Evolutionary conservation across 139 green algal species (phyloP), one percentile per base, ranked within the genome.

Genomic region (Marvania coccoides): DNA sequence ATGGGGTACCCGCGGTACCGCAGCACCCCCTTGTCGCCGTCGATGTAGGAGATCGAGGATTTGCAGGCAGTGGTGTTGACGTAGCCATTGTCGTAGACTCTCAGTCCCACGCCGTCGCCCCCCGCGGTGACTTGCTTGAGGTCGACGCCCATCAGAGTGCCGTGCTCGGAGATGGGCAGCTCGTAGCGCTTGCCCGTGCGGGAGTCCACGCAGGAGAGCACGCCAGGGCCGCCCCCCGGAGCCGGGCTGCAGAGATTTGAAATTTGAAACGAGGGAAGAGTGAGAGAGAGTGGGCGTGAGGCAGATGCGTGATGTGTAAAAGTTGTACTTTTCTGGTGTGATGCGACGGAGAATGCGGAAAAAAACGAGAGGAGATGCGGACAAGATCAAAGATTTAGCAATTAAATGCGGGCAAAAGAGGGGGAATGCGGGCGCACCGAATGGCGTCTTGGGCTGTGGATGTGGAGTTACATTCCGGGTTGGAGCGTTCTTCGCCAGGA

Each of bases 1-100:
- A 98, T 96, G 31, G 92, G 91, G 69, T 95, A 96, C 36, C 92
- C 93, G 19, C 92, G 78, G 81, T 98, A 98, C 14, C 91, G 81
- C 69, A 98, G 74, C 60, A 98, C 91, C 29, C 94, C 94, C 76
- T 90, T 91, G 48, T 92, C 92, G 62, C 94, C 94, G 65, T 99
- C 94, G 60, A 99, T 99, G 85, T 86, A 99, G 3, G 81, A 95
- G 62, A 99, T 95, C 35, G 65, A 67, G 26, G 81, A 93, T 47
- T 87, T 87, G 55, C 94, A 90, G 7, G 93, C 85, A 0, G 90
- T 70, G 0, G 93, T 98, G 82, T 98, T 98, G 7, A 92, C 87
- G 81, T 97, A 98, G 8, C 90, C 90, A 29, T 87, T 87, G 63
- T 96, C 90, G 70, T 90, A 96, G 1, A 78, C 79, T 34, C 86